Base-by-base conservation (phyloP, 257 asterid genomes). In the Fraxinus cuspidata region DNA sequence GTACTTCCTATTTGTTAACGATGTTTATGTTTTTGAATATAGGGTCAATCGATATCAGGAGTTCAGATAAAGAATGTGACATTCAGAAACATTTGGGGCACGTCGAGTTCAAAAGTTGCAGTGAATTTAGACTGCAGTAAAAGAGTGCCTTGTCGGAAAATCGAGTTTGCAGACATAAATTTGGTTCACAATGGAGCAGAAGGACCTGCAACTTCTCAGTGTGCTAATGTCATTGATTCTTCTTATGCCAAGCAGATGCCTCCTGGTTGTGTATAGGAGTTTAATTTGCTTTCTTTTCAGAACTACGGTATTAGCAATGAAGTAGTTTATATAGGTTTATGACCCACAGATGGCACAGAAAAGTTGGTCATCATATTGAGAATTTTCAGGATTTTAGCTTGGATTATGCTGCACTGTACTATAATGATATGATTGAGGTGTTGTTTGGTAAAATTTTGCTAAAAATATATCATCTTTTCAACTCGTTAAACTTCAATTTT, bases 1-100 rank as follows among this genome's bases (percentile, higher is more conserved):
- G 9, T 23, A 60, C 68, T 9, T 60, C 0, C 18, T 25, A 25
- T 7, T 56, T 16, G 65, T 56, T n/a, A 1, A 53, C 32, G 28
- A 28, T 8, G 15, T 51, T 42, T 29, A 35, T 25, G 3, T 3
- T 34, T 44, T 23, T 53, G 11, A 21, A 19, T 18, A 11, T 28
- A 84, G 94, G 81, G 72, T 25, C 67, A 56, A 7, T 74, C 84
- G 2, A 76, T 79, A 13, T 89, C 93, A 0, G 72, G 35, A 0
- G 97, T 94, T 13, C 88, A 88, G 80, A 88, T 94, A 71, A 77
- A 78, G 12, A 87, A 89, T 51, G 94, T 92, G 65, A 89, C 93
- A 1, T 94, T 89, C 84, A 80, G 73, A 38, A 90, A 91, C 80
- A 89, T 94, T 0, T 47, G 74, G 76, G 97, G 96, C 2, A 77